phyloP scores from a whole-genome alignment of 768 basidiomycete genomes.

The Pholiota microspora region DNA sequence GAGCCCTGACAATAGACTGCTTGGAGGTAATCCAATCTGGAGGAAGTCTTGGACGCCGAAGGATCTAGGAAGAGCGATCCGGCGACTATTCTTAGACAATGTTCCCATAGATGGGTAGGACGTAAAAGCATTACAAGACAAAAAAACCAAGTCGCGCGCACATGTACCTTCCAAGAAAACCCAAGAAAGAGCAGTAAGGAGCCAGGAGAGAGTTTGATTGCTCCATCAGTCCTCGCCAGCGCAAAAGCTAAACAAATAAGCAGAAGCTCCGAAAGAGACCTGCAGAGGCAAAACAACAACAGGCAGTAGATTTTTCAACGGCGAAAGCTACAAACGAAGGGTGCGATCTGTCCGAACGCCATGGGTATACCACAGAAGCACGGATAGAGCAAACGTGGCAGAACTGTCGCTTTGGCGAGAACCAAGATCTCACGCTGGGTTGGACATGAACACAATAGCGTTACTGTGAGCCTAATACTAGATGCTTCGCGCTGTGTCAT shows the following conservation, averaged over 20 bases:
- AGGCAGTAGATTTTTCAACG: background rate
- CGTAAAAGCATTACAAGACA: background rate
- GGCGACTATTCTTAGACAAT: background rate
- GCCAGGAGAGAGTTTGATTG: background rate
- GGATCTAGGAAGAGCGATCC: background rate
- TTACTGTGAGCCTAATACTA: too few relatives aligned
- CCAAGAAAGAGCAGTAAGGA: background rate
- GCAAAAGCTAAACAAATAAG: background rate
- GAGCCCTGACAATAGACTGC: background rate
- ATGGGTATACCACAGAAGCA: background rate
- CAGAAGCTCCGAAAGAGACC: background rate
- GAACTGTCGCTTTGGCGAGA: background rate
- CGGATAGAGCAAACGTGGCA: background rate
- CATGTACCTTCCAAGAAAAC: background rate
- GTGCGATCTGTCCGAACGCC: too few relatives aligned
- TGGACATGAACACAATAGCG: background rate
- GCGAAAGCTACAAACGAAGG: background rate
- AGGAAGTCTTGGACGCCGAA: background rate
- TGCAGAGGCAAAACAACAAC: background rate
- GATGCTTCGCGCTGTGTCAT: background rate
- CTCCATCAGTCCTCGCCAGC: background rate
- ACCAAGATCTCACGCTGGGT: background rate
- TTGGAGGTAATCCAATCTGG: background rate
- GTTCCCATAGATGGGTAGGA: background rate
- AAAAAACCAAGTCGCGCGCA: background rate